phyloP scores from a whole-genome alignment of 176 grass and related monocot species.

The Rhynchospora pubera region DNA sequence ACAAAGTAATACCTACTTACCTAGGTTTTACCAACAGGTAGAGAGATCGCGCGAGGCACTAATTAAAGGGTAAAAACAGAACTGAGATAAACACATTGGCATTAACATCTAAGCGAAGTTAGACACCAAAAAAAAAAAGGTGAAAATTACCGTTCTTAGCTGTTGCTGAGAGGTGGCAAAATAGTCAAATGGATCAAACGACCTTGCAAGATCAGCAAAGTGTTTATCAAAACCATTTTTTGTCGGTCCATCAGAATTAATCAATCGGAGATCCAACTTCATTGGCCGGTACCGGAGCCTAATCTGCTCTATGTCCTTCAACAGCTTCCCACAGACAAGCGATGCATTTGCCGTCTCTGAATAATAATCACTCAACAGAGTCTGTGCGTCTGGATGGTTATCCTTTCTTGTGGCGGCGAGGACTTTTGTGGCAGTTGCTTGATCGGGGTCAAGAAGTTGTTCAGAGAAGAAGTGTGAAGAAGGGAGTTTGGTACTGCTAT shows the following conservation, averaged over 20 bases:
- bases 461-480: slow-evolving; percentile 68
- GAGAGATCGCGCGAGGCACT: neutral
- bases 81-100: neutral
- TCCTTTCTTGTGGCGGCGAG: slow-evolving; percentile 26
- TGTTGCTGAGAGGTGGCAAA: slow-evolving; percentile 40
- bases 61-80: neutral
- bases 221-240: slow-evolving; percentile 18
- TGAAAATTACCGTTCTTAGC: slow-evolving; percentile 39
- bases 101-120: neutral
- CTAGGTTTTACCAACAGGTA: neutral
- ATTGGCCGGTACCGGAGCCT: slow-evolving; percentile 63
- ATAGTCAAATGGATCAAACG: slow-evolving; percentile 43
- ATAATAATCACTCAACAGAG: slow-evolving; percentile 63
- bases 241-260: slow-evolving; percentile 25
- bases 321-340: slow-evolving; percentile 60
- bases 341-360: slow-evolving; percentile 61
- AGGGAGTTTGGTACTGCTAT: slow-evolving; percentile 33
- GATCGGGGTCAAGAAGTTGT: slow-evolving; percentile 85
- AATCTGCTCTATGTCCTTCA: slow-evolving; percentile 72
- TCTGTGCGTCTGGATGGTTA: slow-evolving; percentile 26
- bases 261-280: slow-evolving; percentile 53
- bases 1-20: neutral
- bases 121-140: too few species aligned
- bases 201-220: slow-evolving; percentile 43
- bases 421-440: slow-evolving; percentile 37